Evolutionary conservation across 1,284 basidiomycete species (phyloP).

Genomic region (Pulchroboletus neoregius): DNA sequence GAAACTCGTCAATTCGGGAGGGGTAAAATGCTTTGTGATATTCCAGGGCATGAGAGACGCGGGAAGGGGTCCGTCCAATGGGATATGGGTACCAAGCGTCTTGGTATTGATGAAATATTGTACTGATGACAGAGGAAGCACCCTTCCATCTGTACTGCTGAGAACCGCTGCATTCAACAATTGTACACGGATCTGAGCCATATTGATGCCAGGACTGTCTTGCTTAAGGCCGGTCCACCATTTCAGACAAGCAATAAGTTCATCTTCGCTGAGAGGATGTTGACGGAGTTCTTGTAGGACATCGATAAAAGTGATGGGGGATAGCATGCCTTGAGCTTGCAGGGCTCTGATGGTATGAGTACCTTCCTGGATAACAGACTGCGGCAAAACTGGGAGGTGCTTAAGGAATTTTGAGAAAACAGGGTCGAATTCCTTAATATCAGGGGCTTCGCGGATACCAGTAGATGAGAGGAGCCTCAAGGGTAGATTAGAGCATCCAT

Average conservation of each 20-base stretch:
- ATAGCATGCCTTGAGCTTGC: constrained; percentile 67
- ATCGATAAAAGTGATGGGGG: constrained; percentile 81
- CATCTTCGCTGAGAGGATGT: constrained; percentile 69
- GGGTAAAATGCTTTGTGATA: constrained; percentile 63
- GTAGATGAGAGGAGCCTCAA: constrained; percentile 79
- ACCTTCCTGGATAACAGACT: constrained; percentile 62
- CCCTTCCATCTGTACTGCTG: constrained; percentile 39
- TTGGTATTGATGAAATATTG: constrained; percentile 73
- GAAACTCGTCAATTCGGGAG: constrained; percentile 60
- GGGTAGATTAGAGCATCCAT: constrained; percentile 51
- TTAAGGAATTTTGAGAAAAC: constrained; percentile 78
- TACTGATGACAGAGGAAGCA: constrained; percentile 69
- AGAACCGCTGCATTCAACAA: constrained; percentile 72
- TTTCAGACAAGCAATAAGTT: constrained; percentile 79
- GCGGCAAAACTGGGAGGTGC: constrained; percentile 73
- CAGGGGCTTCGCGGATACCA: constrained; percentile 69
- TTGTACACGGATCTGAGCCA: constrained; percentile 51
- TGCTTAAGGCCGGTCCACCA: constrained; percentile 83
- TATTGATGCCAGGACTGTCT: constrained; percentile 36
- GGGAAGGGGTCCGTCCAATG: constrained; percentile 82
- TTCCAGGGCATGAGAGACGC: constrained; percentile 69
- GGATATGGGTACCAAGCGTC: constrained; percentile 59
- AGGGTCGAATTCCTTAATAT: constrained; percentile 78
- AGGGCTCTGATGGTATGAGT: constrained; percentile 63
- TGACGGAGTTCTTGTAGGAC: constrained; percentile 77